Percentiles rank a stretch among this genome's conserved stretches.
phyloP scores from a whole-genome alignment of 768 basidiomycete genomes.

The Clathrus columnatus region DNA sequence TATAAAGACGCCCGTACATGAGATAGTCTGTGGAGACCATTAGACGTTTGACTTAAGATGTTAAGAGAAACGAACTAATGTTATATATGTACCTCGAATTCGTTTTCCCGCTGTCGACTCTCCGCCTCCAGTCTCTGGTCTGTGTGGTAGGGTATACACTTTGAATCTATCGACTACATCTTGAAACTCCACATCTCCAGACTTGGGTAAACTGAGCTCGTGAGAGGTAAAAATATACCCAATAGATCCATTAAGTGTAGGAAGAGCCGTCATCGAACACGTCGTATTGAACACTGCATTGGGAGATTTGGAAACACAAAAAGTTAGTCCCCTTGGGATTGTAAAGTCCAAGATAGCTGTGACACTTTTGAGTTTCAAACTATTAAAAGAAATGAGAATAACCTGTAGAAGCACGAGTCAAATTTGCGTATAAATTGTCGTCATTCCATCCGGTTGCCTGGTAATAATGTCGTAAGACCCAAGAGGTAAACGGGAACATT shows the following conservation, averaged over 20 bases:
- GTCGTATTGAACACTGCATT: slow-evolving; percentile 84
- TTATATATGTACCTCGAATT: slow-evolving; percentile 41
- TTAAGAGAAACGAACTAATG: slow-evolving; percentile 44
- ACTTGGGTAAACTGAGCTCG: slow-evolving; percentile 61
- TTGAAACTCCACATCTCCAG: slow-evolving; percentile 70
- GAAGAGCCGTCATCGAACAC: slow-evolving; percentile 88
- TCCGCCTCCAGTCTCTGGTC: slow-evolving; percentile 70
- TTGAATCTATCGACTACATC: slow-evolving; percentile 86
- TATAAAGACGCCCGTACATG: slow-evolving; percentile 84
- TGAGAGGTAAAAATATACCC: slow-evolving; percentile 92
- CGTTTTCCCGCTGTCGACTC: slow-evolving; percentile 76
- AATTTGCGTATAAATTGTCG: slow-evolving; percentile 84
- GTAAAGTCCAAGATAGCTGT: slow-evolving; percentile 87
- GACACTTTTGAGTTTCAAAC: background rate
- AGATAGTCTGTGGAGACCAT: slow-evolving; percentile 64
- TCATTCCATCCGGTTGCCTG: slow-evolving; percentile 94
- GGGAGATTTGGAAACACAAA: slow-evolving; percentile 80
- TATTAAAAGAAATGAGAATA: slow-evolving; percentile 8
- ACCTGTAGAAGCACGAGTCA: slow-evolving; percentile 89
- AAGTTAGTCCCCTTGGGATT: slow-evolving; percentile 71
- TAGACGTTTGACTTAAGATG: slow-evolving; percentile 6
- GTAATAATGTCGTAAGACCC: slow-evolving; percentile 85
- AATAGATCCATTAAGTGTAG: slow-evolving; percentile 84
- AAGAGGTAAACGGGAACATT: slow-evolving; percentile 84
- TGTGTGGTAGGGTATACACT: slow-evolving; percentile 71